A percentile compares a stretch with the other conserved stretches of the same genome.
Evolutionary conservation across 2,329 filamentous ascomycete species (phyloP).

Genomic region (Xylariaceae sp.): DNA sequence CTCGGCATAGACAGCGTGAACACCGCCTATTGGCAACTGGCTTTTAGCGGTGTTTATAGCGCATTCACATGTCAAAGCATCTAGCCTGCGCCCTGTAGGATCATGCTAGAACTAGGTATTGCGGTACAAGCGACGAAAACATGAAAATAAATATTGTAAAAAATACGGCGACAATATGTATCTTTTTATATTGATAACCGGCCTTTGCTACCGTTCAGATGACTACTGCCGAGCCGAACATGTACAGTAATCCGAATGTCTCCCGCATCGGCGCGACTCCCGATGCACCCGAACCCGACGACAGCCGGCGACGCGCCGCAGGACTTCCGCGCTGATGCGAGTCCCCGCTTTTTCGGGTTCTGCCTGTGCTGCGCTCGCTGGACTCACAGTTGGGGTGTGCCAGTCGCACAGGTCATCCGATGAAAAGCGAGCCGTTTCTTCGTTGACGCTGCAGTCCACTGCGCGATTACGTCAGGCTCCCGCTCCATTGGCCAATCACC

Average conservation of each 20-base stretch:
- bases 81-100: too few species aligned
- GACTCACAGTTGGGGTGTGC: neutral
- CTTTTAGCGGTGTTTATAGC: too few species aligned
- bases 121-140: too few species aligned
- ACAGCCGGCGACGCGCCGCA: neutral
- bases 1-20: too few species aligned
- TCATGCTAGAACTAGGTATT: too few species aligned
- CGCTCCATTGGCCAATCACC: constrained; percentile 12
- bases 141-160: too few species aligned
- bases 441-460: neutral
- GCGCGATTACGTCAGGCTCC: constrained; percentile 8
- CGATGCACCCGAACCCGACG: neutral
- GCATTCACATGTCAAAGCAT: too few species aligned
- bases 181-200: too few species aligned
- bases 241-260: neutral
- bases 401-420: neutral
- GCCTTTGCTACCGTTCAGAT: too few species aligned
- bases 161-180: too few species aligned
- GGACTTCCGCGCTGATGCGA: neutral
- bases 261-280: neutral
- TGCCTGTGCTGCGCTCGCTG: neutral
- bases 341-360: neutral
- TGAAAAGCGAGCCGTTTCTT: neutral
- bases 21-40: too few species aligned
- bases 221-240: neutral